Conservation (phyloP, 2,329 filamentous ascomycete genomes). For the Penicillium sp. region DNA sequence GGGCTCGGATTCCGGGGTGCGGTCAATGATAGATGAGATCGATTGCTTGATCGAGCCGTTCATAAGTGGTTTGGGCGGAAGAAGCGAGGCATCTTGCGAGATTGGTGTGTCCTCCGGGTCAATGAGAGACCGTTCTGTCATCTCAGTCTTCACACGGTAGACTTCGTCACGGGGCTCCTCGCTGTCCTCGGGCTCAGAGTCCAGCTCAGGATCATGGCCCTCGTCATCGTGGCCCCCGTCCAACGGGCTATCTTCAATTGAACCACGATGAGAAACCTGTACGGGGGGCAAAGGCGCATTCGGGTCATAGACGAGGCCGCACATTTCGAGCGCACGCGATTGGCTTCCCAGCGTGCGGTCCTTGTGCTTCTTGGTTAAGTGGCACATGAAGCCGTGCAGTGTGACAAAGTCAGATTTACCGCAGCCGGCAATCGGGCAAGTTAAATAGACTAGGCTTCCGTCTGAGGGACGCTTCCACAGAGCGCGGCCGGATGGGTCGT, state of each 20-base stretch:
- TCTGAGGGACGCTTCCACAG: constrained; percentile 48
- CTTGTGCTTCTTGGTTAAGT: constrained; percentile 48
- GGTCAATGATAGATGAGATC: constrained; percentile 47
- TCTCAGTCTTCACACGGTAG: constrained; percentile 37
- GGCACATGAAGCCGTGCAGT: constrained; percentile 48
- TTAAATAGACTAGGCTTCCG: constrained; percentile 44
- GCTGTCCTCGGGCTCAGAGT: constrained; percentile 35
- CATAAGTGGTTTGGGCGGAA: constrained; percentile 21
- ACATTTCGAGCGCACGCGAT: constrained; percentile 45
- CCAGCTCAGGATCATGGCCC: constrained; percentile 38
- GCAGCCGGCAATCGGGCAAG: constrained; percentile 44
- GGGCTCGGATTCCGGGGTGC: constrained; percentile 32
- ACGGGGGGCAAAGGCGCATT: constrained; percentile 43
- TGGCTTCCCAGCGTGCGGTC: constrained; percentile 47
- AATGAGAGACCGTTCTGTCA: constrained; percentile 29
- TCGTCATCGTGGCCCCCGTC: constrained; percentile 35
- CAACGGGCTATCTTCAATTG: constrained; percentile 42
- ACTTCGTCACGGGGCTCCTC: constrained; percentile 30
- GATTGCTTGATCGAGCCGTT: constrained; percentile 43
- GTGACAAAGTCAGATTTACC: constrained; percentile 47
- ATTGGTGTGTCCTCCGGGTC: constrained; percentile 17
- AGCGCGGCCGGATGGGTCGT: constrained; percentile 44
- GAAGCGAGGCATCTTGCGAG: constrained; percentile 17
- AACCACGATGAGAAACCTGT: constrained; percentile 36
- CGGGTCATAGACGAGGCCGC: constrained; percentile 44